Conservation (phyloP, 139 green algal genomes). For the Coelastrella sp. region DNA sequence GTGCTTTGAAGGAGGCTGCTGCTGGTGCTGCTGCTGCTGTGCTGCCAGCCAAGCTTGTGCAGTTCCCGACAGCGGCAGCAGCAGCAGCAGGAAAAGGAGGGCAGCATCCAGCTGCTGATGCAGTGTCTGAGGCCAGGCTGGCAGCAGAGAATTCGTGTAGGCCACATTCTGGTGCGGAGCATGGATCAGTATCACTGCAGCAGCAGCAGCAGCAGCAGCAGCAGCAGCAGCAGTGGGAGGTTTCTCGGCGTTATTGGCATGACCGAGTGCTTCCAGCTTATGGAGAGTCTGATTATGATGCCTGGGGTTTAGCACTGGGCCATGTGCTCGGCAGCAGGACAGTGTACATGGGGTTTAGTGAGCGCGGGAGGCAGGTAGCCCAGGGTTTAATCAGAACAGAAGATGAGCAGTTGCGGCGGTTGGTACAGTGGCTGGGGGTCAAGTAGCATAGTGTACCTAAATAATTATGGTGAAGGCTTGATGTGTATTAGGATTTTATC, state of each 20-base stretch:
- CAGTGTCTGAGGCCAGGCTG: background rate
- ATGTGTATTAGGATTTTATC: too few relatives aligned
- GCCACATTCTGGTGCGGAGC: background rate
- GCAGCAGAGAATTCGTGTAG: background rate
- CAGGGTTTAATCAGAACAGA: background rate
- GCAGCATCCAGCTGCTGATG: background rate
- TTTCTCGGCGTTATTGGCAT: background rate
- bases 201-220: background rate
- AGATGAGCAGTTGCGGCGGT: background rate
- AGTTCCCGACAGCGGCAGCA: background rate
- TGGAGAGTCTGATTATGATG: background rate
- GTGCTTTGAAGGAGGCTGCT: conserved; percentile 23
- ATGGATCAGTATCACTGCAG: background rate
- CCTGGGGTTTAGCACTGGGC: conserved; percentile 2
- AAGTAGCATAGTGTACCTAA: background rate
- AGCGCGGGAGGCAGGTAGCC: background rate
- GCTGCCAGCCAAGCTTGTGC: background rate
- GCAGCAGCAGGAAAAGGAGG: background rate
- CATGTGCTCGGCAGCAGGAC: conserved; percentile 7
- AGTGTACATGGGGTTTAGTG: background rate
- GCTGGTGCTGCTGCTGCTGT: conserved; percentile 21
- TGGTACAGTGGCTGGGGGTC: background rate
- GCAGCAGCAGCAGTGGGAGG: background rate
- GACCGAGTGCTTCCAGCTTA: background rate
- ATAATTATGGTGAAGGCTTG: too few relatives aligned